These are phyloP conservation scores for Serpula lacrymans DNA, from an alignment of 768 basidiomycete species.

Conservation along the genomic window DNA sequence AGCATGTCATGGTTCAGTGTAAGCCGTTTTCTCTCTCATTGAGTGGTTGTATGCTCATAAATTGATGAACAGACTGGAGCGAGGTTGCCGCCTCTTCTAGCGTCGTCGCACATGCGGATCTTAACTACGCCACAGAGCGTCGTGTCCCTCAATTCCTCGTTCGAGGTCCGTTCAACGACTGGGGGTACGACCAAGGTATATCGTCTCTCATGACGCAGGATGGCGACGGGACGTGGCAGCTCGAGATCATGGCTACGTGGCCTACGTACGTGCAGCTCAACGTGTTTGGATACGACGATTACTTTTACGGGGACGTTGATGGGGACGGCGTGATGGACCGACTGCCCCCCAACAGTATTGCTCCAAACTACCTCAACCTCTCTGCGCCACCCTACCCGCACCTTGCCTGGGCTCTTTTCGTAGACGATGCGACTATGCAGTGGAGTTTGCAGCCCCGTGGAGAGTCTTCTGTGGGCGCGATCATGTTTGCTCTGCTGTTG, in stretches of 20 bases:
- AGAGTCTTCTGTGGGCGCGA: conserved; percentile 72
- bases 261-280: conserved; percentile 89
- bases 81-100: conserved; percentile 55
- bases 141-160: conserved; percentile 85
- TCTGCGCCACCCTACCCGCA: conserved; percentile 87
- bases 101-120: conserved; percentile 76
- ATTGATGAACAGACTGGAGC: conserved; percentile 70
- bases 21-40: conserved; percentile 25
- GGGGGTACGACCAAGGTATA: conserved; percentile 89
- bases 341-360: conserved; percentile 81
- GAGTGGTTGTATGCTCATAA: no score
- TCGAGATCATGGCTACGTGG: conserved; percentile 89
- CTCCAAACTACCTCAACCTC: conserved; percentile 88
- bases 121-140: conserved; percentile 54
- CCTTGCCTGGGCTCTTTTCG: conserved; percentile 79
- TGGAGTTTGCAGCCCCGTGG: conserved; percentile 86
- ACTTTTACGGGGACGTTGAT: conserved; percentile 89
- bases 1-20: conserved; percentile 91
- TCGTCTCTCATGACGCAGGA: conserved; percentile 63
- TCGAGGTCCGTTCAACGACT: conserved; percentile 86
- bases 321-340: conserved; percentile 87
- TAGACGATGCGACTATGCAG: conserved; percentile 72
- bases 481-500: conserved; percentile 83
- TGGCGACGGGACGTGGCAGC: conserved; percentile 69
- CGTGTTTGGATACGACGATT: conserved; percentile 88